phyloP scores from a whole-genome alignment of 2,329 filamentous ascomycete species.

The Aureobasidium uvarum region DNA sequence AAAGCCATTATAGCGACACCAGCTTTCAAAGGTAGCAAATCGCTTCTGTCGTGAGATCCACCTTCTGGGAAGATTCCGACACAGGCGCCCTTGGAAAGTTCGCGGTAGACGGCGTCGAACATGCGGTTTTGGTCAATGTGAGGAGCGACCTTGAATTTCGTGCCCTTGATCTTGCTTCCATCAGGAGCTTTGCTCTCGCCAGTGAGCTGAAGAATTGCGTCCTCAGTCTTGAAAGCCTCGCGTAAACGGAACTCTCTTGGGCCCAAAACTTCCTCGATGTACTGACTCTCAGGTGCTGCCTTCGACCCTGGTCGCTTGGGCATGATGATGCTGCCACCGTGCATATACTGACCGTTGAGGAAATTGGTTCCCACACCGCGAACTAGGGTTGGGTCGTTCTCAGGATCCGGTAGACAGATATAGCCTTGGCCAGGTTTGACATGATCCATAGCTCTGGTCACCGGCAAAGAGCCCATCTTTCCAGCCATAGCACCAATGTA shows the following conservation, averaged over 20 bases:
- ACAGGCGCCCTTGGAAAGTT: slow-evolving; percentile 77
- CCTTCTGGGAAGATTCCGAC: slow-evolving; percentile 97
- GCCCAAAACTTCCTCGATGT: slow-evolving; percentile 79
- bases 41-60: slow-evolving; percentile 90
- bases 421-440: slow-evolving; percentile 75
- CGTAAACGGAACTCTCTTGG: slow-evolving; percentile 81
- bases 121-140: slow-evolving; percentile 93
- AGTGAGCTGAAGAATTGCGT: slow-evolving; percentile 76
- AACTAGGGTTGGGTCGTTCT: slow-evolving; percentile 77
- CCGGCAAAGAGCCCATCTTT: slow-evolving; percentile 85
- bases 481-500: slow-evolving; percentile 88
- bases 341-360: slow-evolving; percentile 63
- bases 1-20: slow-evolving; percentile 98
- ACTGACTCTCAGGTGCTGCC: slow-evolving; percentile 74
- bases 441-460: slow-evolving; percentile 84
- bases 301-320: slow-evolving; percentile 64
- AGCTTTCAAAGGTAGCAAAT: slow-evolving; percentile 91
- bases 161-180: slow-evolving; percentile 67
- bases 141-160: slow-evolving; percentile 81
- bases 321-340: slow-evolving; percentile 81
- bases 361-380: slow-evolving; percentile 82
- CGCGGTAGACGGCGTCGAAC: slow-evolving; percentile 89
- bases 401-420: slow-evolving; percentile 85
- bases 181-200: slow-evolving; percentile 63
- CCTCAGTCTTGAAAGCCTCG: slow-evolving; percentile 75